These are phyloP conservation scores for Oryza nivara DNA, from an alignment of 176 grass and related monocot species.

Conservation along the genomic window DNA sequence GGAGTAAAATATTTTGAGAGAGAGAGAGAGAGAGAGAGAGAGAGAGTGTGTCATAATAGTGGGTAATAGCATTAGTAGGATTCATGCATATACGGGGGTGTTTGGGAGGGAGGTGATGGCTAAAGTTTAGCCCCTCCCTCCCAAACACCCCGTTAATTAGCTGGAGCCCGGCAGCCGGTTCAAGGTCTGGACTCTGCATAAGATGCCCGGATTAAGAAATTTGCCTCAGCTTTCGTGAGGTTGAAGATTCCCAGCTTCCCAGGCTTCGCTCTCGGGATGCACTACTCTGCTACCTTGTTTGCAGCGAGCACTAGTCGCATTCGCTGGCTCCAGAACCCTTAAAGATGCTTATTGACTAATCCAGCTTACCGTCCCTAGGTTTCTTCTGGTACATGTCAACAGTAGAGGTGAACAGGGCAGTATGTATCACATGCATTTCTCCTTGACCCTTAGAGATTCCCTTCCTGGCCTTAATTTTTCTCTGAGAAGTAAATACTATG, in stretches of 20 bases:
- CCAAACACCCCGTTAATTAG: neutral
- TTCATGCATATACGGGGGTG: neutral
- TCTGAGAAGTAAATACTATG: no score
- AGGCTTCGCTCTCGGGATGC: slow-evolving; percentile 13
- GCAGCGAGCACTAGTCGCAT: neutral
- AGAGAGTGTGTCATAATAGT: neutral
- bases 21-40: no score
- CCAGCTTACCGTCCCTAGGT: neutral
- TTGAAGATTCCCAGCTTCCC: slow-evolving; percentile 32
- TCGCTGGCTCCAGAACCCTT: neutral
- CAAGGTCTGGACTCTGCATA: slow-evolving; percentile 7
- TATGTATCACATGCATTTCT: neutral
- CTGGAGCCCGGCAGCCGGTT: neutral
- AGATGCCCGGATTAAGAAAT: slow-evolving; percentile 34
- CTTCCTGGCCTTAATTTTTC: neutral
- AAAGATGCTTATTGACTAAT: slow-evolving; percentile 39
- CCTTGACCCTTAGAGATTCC: neutral
- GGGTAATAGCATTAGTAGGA: neutral
- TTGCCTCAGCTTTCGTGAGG: slow-evolving; percentile 8
- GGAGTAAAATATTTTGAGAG: neutral
- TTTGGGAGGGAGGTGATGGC: no score
- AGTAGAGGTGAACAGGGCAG: neutral
- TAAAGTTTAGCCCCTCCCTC: no score
- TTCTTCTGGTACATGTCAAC: neutral
- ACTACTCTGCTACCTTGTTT: neutral